phyloP scores from a whole-genome alignment of 2,329 filamentous ascomycete species.

The Stagonosporopsis tanaceti region DNA sequence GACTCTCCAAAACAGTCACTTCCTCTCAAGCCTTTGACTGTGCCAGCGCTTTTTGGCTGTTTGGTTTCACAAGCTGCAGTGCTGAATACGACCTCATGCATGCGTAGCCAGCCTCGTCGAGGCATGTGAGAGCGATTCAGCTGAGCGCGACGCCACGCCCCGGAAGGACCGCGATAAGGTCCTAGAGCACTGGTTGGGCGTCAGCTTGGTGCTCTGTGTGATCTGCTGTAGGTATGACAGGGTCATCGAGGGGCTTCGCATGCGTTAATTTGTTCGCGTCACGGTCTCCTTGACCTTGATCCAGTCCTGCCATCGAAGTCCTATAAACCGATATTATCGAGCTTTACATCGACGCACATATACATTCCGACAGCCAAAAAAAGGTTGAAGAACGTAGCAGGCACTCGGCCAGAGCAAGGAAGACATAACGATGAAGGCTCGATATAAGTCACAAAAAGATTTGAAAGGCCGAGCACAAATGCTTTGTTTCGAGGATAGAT shows the following conservation, averaged over 20 bases:
- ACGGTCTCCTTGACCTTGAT: not conserved
- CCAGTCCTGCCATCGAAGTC: not conserved
- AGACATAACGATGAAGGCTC: not conserved
- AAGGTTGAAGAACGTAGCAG: not conserved
- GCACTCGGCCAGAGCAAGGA: not conserved
- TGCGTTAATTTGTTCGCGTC: not conserved
- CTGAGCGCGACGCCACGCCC: conserved; percentile 10
- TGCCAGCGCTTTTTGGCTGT: not conserved
- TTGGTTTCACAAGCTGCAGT: not conserved
- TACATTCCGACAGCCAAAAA: not conserved
- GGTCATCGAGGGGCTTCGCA: too few relatives aligned
- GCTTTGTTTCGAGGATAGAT: too few relatives aligned
- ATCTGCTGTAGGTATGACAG: not conserved
- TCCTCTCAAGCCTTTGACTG: not conserved
- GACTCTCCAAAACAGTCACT: not conserved
- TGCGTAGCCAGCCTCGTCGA: conserved; percentile 6
- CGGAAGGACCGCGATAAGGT: conserved; percentile 10
- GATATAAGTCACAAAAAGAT: not conserved
- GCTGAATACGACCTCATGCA: conserved; percentile 5
- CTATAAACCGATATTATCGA: not conserved
- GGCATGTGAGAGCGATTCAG: conserved; percentile 1
- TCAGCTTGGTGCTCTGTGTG: conserved; percentile 2
- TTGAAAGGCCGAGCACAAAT: too few relatives aligned
- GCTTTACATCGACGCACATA: not conserved
- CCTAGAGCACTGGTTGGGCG: not conserved